Percentiles rank a stretch among this genome's conserved stretches.
phyloP scores from a whole-genome alignment of 768 basidiomycete species.

The Tricholoma matsutake region DNA sequence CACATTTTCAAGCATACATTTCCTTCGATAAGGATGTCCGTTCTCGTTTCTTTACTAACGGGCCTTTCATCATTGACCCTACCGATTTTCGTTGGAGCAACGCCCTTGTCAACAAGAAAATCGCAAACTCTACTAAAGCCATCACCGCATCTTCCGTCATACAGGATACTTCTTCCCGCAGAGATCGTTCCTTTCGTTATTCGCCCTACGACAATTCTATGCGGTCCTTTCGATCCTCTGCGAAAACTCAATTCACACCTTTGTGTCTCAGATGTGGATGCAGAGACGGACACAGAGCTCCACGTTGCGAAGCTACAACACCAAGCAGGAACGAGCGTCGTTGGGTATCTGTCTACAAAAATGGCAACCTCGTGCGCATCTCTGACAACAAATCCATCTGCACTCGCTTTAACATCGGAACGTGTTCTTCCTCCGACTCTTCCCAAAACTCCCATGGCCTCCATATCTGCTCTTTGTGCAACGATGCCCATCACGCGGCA shows the following conservation, averaged over 20 bases:
- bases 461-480: not conserved
- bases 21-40: not conserved
- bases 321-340: not conserved
- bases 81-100: no score
- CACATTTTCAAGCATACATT: not conserved
- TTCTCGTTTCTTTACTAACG: no score
- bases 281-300: not conserved
- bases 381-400: not conserved
- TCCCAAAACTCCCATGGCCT: not conserved
- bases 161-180: not conserved
- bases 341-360: not conserved
- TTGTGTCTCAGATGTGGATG: not conserved
- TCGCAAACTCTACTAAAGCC: no score
- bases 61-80: no score
- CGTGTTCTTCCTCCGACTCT: not conserved
- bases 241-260: not conserved
- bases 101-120: no score
- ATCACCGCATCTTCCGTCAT: no score
- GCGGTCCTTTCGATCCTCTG: not conserved
- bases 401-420: not conserved
- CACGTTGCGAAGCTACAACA: not conserved
- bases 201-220: not conserved
- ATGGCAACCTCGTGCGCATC: not conserved
- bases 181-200: not conserved
- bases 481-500: not conserved